These are phyloP conservation scores for Triticum timopheevii DNA, from an alignment of 176 grass and related monocot genomes.

Conservation along the genomic window DNA sequence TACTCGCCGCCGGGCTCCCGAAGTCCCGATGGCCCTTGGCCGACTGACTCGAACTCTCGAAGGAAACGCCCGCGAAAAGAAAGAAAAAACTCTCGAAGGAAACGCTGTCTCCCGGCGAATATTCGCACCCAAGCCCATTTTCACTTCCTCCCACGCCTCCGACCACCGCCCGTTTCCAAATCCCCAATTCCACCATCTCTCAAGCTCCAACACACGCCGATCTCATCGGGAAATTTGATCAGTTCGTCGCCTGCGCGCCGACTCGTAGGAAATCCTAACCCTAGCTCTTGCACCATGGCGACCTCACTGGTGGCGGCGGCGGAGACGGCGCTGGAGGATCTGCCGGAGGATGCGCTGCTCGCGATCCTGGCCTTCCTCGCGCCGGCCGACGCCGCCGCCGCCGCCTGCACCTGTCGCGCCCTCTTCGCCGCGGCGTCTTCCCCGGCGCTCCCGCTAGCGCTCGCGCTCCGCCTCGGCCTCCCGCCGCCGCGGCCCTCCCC, in stretches of 20 bases:
- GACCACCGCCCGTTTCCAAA: slow-evolving; percentile 28
- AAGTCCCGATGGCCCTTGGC: no score
- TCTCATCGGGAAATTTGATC: neutral
- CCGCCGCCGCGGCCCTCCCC: slow-evolving; percentile 13
- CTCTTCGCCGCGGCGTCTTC: slow-evolving; percentile 45
- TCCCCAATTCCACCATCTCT: neutral
- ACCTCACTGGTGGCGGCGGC: slow-evolving; percentile 26
- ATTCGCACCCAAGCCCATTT: slow-evolving; percentile 1
- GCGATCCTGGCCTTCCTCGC: slow-evolving; percentile 46
- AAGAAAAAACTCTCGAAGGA: neutral
- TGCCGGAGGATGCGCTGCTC: slow-evolving; percentile 58
- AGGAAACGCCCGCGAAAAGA: no score
- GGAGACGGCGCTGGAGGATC: slow-evolving; percentile 38
- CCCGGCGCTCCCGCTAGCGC: slow-evolving; percentile 40
- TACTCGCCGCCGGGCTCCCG: no score
- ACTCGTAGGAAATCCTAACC: neutral
- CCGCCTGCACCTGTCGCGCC: slow-evolving; percentile 36
- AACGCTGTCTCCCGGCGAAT: slow-evolving; percentile 17
- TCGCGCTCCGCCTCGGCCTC: slow-evolving; percentile 43
- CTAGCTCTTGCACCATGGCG: slow-evolving; percentile 20
- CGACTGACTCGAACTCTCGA: no score
- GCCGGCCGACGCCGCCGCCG: slow-evolving; percentile 40
- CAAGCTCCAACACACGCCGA: neutral
- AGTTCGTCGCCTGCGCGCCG: neutral
- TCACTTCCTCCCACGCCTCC: slow-evolving; percentile 13